Evolutionary conservation across 2,329 filamentous ascomycete genomes (phyloP), one percentile per base, ranked within the genome.

Genomic region (Drechslerella coelobrocha): DNA sequence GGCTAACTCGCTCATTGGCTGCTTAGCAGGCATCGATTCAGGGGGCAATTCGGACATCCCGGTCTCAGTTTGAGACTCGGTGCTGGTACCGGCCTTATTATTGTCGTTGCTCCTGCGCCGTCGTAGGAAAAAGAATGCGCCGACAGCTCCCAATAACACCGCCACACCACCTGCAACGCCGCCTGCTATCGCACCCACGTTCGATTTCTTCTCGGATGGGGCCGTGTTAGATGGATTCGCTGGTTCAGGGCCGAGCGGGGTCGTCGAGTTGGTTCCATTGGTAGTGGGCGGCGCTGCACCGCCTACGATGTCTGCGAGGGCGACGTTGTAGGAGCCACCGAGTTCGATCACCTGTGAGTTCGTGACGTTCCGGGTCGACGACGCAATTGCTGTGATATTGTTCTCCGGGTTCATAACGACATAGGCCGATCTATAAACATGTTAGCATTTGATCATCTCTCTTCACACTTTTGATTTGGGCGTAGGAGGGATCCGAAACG

Each of bases 291-390:
- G n/a, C n/a, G n/a, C n/a, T n/a, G n/a, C 41, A 10, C 19, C 10
- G 8, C 41, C 41, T 21, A 5, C 14, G 10, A 45, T 45, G 4
- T 45, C 41, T 4, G 10, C 14, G 41, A 45, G 8, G 10, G n/a
- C 19, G 2, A 10, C 2, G 5, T 19, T 17, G 4, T 19, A 12
- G 0, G 27, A 31, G 1, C 21, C 55, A 7, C 43, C 45, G 7
- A 50, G 43, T 12, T 60, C 55, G 19, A 60, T 26, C 14, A 60
- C 37, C n/a, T 50, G 31, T 17, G 29, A 5, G 14, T 21, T 24
- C 3, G 43, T 41, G 10, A 24, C 29, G 7, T 60, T 48, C 6
- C 14, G 19, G 6, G 23, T 37, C 6, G 55, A 45, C 1, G 26
- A 6, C 3, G 26, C 55, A n/a, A 60, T 60, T 12, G 19, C 55